Conservation (phyloP, 23 red algal species). For the Gracilariopsis chorda region DNA sequence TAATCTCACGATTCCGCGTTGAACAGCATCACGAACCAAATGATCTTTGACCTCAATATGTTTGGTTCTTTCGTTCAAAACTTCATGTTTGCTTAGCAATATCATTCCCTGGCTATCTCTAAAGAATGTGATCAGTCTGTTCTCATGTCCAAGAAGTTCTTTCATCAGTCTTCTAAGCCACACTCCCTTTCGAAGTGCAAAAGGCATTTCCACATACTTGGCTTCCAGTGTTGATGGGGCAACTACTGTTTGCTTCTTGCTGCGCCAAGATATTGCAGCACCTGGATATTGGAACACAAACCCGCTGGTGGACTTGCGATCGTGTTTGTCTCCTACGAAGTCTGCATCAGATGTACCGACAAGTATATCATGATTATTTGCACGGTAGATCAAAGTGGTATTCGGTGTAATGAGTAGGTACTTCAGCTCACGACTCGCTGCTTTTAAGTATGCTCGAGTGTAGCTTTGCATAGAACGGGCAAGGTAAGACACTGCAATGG, state of each 20-base stretch:
- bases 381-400: background rate
- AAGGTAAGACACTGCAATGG: background rate
- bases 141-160: too few species aligned
- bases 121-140: too few species aligned
- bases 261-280: background rate
- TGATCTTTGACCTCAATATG: too few species aligned
- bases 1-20: too few species aligned
- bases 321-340: background rate
- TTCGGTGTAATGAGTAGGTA: background rate
- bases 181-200: constrained; percentile 17
- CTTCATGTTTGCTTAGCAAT: too few species aligned
- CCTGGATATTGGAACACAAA: constrained; percentile 7
- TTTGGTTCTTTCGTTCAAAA: too few species aligned
- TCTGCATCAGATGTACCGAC: background rate
- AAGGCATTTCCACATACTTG: background rate
- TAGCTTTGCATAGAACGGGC: constrained; percentile 28
- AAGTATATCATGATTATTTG: background rate
- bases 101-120: too few species aligned
- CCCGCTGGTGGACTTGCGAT: constrained; percentile 35
- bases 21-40: too few species aligned
- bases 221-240: constrained; percentile 17
- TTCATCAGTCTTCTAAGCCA: too few species aligned
- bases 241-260: constrained; percentile 28
- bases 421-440: constrained; percentile 25
- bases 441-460: background rate